These are phyloP conservation scores for Fusarium torreyae DNA, from an alignment of 2,329 filamentous ascomycete species.

Conservation along the genomic window DNA sequence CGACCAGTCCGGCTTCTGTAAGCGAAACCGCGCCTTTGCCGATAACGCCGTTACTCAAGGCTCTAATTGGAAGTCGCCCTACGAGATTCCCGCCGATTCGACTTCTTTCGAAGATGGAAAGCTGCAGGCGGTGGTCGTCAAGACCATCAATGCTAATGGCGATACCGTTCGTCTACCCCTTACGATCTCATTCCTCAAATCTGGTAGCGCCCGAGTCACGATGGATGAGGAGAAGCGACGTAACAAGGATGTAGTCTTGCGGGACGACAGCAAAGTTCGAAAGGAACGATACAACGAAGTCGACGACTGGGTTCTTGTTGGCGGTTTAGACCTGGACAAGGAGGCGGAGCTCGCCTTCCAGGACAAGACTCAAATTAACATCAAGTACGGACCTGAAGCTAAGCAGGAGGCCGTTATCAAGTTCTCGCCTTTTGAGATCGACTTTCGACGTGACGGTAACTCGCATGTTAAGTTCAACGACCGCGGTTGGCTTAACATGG, in stretches of 20 bases:
- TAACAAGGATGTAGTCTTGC: constrained; percentile 89
- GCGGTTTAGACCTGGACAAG: constrained; percentile 81
- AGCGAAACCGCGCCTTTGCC: constrained; percentile 91
- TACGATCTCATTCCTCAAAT: constrained; percentile 89
- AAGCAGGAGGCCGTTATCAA: constrained; percentile 87
- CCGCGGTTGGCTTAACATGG: constrained; percentile 90
- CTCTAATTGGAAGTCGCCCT: constrained; percentile 83
- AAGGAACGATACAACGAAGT: constrained; percentile 97
- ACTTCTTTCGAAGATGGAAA: constrained; percentile 84
- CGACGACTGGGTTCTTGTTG: constrained; percentile 87
- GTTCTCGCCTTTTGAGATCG: constrained; percentile 85
- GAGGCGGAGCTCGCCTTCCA: constrained; percentile 78
- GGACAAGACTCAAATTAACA: constrained; percentile 76
- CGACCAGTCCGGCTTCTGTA: constrained; percentile 96
- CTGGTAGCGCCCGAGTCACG: constrained; percentile 87
- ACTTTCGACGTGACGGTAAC: constrained; percentile 87
- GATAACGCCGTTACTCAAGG: constrained; percentile 78
- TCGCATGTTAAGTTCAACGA: constrained; percentile 92
- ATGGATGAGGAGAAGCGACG: constrained; percentile 93
- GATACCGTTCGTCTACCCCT: constrained; percentile 85
- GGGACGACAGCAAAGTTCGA: constrained; percentile 85
- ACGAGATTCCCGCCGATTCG: constrained; percentile 80
- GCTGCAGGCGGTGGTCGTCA: constrained; percentile 85
- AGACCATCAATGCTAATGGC: constrained; percentile 74
- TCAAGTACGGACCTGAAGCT: constrained; percentile 83